These are phyloP conservation scores for Aspergillus pseudonomiae DNA, from an alignment of 2,329 filamentous ascomycete species.

Conservation along the genomic window DNA sequence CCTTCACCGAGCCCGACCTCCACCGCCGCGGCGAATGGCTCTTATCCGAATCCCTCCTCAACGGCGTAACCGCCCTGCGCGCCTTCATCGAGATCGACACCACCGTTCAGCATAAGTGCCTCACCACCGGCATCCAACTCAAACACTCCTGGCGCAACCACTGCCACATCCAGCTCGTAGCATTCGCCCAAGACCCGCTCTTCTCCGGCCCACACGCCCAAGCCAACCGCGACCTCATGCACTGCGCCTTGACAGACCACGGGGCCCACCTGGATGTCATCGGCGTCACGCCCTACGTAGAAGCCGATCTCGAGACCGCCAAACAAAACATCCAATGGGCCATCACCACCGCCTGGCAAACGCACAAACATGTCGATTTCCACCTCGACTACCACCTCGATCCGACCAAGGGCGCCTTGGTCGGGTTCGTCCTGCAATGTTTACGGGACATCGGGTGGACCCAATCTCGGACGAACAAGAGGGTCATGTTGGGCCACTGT, in stretches of 20 bases:
- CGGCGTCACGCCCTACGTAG: conserved; percentile 72
- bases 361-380: conserved; percentile 65
- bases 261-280: conserved; percentile 57
- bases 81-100: conserved; percentile 73
- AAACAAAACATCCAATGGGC: conserved; percentile 67
- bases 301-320: conserved; percentile 53
- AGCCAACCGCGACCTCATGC: conserved; percentile 56
- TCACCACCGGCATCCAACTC: conserved; percentile 60
- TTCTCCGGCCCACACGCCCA: conserved; percentile 59
- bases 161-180: conserved; percentile 67
- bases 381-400: conserved; percentile 73
- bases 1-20: conserved; percentile 66
- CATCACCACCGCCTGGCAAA: conserved; percentile 55
- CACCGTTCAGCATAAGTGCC: conserved; percentile 60
- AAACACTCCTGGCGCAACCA: conserved; percentile 57
- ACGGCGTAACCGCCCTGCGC: conserved; percentile 70
- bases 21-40: conserved; percentile 66
- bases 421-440: conserved; percentile 57
- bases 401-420: conserved; percentile 49
- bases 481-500: conserved; percentile 68
- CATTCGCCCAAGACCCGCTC: conserved; percentile 71
- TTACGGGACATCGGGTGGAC: conserved; percentile 58
- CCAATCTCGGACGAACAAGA: conserved; percentile 42
- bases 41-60: conserved; percentile 64
- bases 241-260: conserved; percentile 42